Percentiles rank a stretch among this genome's conserved stretches.
These are phyloP conservation scores for Castanea crenata DNA, from an alignment of 306 rosid species.

Conservation along the genomic window DNA sequence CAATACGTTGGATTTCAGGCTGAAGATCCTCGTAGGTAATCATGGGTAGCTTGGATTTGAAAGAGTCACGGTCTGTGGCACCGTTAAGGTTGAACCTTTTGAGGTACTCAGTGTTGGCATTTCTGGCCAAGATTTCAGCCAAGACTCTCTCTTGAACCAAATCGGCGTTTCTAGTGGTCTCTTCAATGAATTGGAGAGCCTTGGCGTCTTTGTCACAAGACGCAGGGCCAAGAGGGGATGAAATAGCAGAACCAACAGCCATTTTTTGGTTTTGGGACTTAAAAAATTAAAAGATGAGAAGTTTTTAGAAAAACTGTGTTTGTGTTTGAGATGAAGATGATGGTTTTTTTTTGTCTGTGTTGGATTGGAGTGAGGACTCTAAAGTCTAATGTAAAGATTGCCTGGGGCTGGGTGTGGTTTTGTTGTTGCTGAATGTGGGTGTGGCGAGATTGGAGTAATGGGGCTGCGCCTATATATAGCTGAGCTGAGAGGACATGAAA, in stretches of 20 bases:
- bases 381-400: too few species aligned
- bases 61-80: conserved; percentile 40
- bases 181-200: conserved; percentile 50
- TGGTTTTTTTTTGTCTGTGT: too few species aligned
- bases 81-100: conserved; percentile 40
- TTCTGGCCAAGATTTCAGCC: conserved; percentile 37
- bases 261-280: conserved; percentile 7
- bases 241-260: conserved; percentile 46
- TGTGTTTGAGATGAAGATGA: too few species aligned
- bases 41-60: conserved; percentile 36
- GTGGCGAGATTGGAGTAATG: not conserved
- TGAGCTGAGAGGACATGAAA: not conserved
- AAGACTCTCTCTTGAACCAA: conserved; percentile 43
- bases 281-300: not conserved
- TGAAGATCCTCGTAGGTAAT: conserved; percentile 54
- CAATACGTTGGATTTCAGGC: conserved; percentile 57
- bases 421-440: not conserved
- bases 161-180: conserved; percentile 47
- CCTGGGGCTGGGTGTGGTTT: too few species aligned
- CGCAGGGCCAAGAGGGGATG: conserved; percentile 53
- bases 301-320: too few species aligned
- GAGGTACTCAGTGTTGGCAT: conserved; percentile 53
- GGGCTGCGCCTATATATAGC: not conserved
- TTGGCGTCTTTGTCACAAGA: conserved; percentile 51
- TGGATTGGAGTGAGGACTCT: too few species aligned